Evolutionary conservation across 179 eudicot genomes (phyloP), one percentile per base, ranked within the genome.

Genomic region (Drosera spatulata): DNA sequence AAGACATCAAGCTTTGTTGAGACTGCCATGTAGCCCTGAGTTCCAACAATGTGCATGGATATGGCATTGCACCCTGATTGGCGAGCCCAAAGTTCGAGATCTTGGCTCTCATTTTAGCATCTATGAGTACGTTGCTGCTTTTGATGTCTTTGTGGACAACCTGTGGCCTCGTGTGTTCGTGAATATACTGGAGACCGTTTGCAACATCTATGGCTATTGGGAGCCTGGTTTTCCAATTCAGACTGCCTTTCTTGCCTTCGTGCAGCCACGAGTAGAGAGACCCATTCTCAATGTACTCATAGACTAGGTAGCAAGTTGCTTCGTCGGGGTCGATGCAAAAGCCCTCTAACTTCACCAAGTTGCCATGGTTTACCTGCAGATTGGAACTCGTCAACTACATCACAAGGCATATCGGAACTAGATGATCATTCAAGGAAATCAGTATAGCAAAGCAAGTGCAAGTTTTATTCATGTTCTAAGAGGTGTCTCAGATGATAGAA

Each of bases 61-160:
- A 88, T 91, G 48, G 96, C 96, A 37, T 91, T 91, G 85, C 85
- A 84, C 6, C 98, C 98, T 0, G 98, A 85, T 65, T 85, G 4
- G 98, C 98, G 46, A 91, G 71, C 43, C 98, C 98, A 6, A 91
- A 91, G 62, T 91, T 85, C 48, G 98, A 95, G 5, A 91, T 79
- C 60, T 91, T 91, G 39, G 96, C 96, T 58, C 98, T 62, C 95
- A 85, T 81, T 59, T 75, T 76, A 4, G 79, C 46, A 72, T 91
- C 98, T 1, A 91, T 63, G 65, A 91, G 91, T 66, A 91, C 82
- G 75, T 91, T 91, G 78, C 87, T 84, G 62, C 74, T 83, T 61
- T 91, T 91, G 61, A 91, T 75, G 82, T 91, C 98, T 60, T 91
- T 91, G 83, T 91, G 98, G n/a, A 91, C 96, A 15, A 91, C 98